Percentiles rank a stretch among this genome's conserved stretches.
phyloP scores from a whole-genome alignment of 1,284 basidiomycete genomes.

The Rhizoctonia solani region DNA sequence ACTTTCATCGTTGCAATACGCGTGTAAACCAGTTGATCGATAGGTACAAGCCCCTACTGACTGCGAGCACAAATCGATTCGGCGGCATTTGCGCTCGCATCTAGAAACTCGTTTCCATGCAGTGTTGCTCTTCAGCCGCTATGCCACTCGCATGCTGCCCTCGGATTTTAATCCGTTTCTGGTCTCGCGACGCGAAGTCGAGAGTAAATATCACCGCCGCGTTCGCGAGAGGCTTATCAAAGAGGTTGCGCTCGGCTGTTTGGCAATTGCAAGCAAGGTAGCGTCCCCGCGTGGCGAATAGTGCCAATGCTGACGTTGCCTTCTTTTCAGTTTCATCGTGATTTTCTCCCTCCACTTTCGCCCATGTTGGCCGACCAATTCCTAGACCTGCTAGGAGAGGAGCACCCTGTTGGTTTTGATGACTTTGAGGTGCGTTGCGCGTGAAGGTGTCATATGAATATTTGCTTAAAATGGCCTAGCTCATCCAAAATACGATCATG shows the following conservation, averaged over 20 bases:
- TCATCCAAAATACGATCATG: conserved; percentile 4
- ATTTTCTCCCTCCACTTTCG: conserved; percentile 11
- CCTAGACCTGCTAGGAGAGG: background rate
- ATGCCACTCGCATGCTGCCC: background rate
- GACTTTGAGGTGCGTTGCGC: conserved; percentile 28
- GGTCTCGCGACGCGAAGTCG: background rate
- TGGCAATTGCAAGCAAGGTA: conserved; percentile 14
- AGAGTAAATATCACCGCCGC: background rate
- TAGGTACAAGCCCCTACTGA: conserved; percentile 14
- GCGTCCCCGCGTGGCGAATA: background rate
- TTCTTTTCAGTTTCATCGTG: conserved; percentile 6
- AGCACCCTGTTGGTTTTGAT: conserved; percentile 9
- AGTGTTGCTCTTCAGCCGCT: conserved; percentile 20
- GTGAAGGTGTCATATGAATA: background rate
- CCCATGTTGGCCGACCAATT: conserved; percentile 14
- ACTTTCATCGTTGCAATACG: background rate
- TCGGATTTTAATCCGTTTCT: conserved; percentile 11
- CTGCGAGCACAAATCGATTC: background rate
- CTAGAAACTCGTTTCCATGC: conserved; percentile 25
- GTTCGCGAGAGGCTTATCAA: background rate
- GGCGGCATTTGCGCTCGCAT: conserved; percentile 6
- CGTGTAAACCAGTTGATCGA: background rate
- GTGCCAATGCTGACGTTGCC: background rate
- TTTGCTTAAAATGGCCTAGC: background rate
- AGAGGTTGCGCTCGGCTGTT: conserved; percentile 9